Conservation (phyloP, 2,329 filamentous ascomycete species). For the Pseudonectria foliicola region DNA sequence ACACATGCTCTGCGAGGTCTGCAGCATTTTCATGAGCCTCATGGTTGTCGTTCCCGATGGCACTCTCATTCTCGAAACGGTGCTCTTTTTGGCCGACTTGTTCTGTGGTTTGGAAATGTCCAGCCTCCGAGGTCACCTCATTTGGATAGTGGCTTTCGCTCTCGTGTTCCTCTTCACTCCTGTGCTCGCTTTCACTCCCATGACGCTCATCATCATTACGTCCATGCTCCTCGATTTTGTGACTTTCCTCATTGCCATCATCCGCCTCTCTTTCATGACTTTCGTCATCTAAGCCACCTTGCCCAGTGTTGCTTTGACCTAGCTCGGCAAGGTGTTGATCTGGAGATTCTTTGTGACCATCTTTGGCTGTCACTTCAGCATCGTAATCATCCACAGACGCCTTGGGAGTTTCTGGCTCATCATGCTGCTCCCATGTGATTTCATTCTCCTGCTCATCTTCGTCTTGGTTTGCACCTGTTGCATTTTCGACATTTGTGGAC, state of each 20-base stretch:
- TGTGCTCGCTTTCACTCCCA: not conserved
- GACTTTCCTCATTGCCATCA: too few relatives aligned
- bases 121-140: not conserved
- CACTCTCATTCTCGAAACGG: too few relatives aligned
- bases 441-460: conserved; percentile 6
- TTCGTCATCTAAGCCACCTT: not conserved
- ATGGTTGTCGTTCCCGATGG: too few relatives aligned
- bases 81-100: too few relatives aligned
- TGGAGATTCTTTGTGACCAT: too few relatives aligned
- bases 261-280: too few relatives aligned
- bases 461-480: too few relatives aligned
- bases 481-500: conserved; percentile 2
- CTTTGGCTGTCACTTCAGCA: not conserved
- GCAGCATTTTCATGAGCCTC: too few relatives aligned
- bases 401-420: conserved; percentile 1
- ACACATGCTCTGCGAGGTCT: too few relatives aligned
- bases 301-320: not conserved
- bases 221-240: not conserved
- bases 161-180: conserved; percentile 1
- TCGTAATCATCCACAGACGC: not conserved
- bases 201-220: not conserved
- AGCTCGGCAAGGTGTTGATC: too few relatives aligned
- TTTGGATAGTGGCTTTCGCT: not conserved
- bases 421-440: conserved; percentile 17
- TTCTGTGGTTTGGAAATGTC: too few relatives aligned